phyloP scores from a whole-genome alignment of 768 basidiomycete genomes.

The Termitomyces sp. region DNA sequence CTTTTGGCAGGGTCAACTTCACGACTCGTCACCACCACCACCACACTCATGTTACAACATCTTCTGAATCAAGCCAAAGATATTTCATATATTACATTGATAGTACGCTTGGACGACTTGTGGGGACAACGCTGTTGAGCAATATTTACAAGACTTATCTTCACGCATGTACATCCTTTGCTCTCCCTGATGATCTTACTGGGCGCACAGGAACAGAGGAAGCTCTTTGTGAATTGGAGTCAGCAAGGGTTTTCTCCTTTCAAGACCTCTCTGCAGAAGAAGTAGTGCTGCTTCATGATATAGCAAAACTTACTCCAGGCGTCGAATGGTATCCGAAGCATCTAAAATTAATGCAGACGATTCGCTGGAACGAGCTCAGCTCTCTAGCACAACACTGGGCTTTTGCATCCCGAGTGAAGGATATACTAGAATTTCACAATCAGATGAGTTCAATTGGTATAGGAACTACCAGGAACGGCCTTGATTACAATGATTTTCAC shows the following conservation, averaged over 20 bases:
- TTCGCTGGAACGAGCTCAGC: background rate
- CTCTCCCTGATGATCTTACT: background rate
- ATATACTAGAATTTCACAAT: background rate
- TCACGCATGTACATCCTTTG: background rate
- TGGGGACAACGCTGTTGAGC: background rate
- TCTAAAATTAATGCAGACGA: background rate
- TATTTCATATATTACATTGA: background rate
- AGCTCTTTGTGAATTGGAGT: background rate
- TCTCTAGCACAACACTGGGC: background rate
- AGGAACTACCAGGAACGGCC: background rate
- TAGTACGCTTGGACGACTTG: background rate
- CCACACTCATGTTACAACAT: background rate
- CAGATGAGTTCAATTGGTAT: background rate
- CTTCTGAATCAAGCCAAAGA: background rate
- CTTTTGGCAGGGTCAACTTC: background rate
- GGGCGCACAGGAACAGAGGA: background rate
- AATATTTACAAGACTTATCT: background rate
- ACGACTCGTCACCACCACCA: background rate
- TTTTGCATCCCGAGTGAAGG: background rate
- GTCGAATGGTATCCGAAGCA: background rate
- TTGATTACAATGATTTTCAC: background rate
- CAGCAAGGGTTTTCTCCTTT: background rate
- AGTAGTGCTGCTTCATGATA: slow-evolving; percentile 24
- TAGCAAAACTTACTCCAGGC: background rate
- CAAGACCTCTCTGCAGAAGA: slow-evolving; percentile 15